phyloP scores from a whole-genome alignment of 257 asterid species.

The Sherardia arvensis region DNA sequence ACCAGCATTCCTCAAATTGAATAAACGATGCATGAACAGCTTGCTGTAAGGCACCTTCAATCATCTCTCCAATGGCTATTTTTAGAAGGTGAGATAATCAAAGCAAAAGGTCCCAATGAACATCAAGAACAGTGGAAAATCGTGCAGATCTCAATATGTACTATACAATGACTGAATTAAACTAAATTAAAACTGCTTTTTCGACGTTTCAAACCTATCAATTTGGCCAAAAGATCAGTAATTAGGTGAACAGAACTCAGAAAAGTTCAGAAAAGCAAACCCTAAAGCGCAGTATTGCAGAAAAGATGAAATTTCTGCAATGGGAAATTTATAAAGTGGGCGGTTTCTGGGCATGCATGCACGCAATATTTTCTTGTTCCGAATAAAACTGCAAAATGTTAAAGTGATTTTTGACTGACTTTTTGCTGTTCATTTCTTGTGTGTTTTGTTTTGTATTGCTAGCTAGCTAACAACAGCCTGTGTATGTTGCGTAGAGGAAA shows the following conservation, averaged over 20 bases:
- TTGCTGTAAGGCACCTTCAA: background rate
- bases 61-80: background rate
- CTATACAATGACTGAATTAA: too few relatives aligned
- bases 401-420: background rate
- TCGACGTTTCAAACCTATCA: background rate
- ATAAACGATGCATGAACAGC: background rate
- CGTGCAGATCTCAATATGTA: background rate
- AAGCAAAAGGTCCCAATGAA: background rate
- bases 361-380: background rate
- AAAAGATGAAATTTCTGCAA: background rate
- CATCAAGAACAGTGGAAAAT: background rate
- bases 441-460: background rate
- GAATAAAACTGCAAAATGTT: background rate
- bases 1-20: background rate
- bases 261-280: conserved; percentile 5
- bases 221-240: conserved; percentile 2
- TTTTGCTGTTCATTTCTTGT: background rate
- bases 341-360: background rate
- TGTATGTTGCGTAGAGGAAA: conserved; percentile 3
- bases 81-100: background rate
- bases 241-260: conserved; percentile 12
- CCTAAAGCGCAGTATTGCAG: conserved; percentile 1
- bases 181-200: background rate
- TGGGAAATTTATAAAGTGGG: background rate
- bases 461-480: conserved; percentile 15